Base-by-base conservation (phyloP, 176 grass and related monocot genomes). In the Areca catechu region DNA sequence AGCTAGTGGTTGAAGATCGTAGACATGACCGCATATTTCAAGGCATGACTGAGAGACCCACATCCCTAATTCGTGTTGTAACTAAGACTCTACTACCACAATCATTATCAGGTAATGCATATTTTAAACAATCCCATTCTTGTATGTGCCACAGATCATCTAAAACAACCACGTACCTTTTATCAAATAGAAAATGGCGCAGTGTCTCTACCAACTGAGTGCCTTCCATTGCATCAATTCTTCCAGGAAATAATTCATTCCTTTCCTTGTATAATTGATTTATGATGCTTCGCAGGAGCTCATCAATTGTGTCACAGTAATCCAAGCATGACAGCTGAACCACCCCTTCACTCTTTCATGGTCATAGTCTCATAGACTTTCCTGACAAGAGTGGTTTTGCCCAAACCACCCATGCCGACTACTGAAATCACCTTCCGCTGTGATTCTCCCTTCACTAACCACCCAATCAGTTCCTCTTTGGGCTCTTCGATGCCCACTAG, bases 311-410 rank as follows among this genome's bases (percentile, higher is more conserved):
- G 59, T 58, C 25, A 82, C 61, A 3, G 34, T 54, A 52, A 82
- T 66, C 79, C 72, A 76, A 21, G 60, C 72, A 50, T 66, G 66
- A 24, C 54, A 65, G 6, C 12, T 15, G 51, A 82, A 82, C 16
- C 55, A 49, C 17, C 54, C 79, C 54, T 60, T 64, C 17, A 76
- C 53, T 24, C 21, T 58, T 49, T 70, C 54, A 53, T 76, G 30
- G 2, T 76, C 60, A 18, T 76, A 82, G 54, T 68, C 56, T 76
- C 60, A 18, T 76, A 82, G 54, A 74, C 56, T 37, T 73, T 68
- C 22, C 56, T 74, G 3, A 51, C 57, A 56, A 80, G 77, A 25
- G 71, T 74, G 3, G 77, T 80, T 57, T 80, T 80, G 51, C 70
- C 70, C 15, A 69, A 25, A 19, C 77, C 77, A 63, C 56, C 71